Evolutionary conservation across 192 early-diverging fungal genomes (phyloP).

Genomic region (Mortierella claussenii): DNA sequence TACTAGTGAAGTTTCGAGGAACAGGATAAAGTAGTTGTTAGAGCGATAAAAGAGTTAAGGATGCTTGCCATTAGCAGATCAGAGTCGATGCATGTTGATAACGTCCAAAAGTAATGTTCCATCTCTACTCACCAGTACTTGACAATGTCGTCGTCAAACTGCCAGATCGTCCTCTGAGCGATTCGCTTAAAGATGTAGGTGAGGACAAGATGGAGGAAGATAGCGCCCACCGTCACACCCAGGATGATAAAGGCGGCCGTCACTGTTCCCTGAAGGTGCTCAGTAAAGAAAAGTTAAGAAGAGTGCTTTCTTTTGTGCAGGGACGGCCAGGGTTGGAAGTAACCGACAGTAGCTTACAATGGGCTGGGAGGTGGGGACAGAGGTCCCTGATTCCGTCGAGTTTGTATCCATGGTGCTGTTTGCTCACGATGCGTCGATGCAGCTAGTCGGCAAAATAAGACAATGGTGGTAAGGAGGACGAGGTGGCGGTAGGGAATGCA

Average conservation of each 20-base stretch:
- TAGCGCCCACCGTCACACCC: conserved; percentile 34
- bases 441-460: not conserved
- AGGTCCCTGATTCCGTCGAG: conserved; percentile 4
- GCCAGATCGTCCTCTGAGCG: conserved; percentile 49
- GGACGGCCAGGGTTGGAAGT: not conserved
- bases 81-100: too few species aligned
- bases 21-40: not conserved
- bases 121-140: conserved; percentile 40
- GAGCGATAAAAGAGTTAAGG: too few species aligned
- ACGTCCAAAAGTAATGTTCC: too few species aligned
- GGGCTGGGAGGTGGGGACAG: conserved; percentile 22
- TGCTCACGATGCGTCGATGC: too few species aligned
- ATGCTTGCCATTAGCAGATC: too few species aligned
- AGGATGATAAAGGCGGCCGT: conserved; percentile 51
- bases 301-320: not conserved
- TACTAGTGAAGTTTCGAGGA: conserved; percentile 8
- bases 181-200: conserved; percentile 38
- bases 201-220: conserved; percentile 35
- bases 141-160: conserved; percentile 53
- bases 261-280: conserved; percentile 14
- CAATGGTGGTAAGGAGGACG: not conserved
- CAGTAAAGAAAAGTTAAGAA: too few species aligned
- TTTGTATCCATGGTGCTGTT: conserved; percentile 22
- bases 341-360: conserved; percentile 37
- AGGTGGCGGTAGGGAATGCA: not conserved